Evolutionary conservation across 257 asterid genomes (phyloP).

Genomic region (Cynanchum wilfordii): DNA sequence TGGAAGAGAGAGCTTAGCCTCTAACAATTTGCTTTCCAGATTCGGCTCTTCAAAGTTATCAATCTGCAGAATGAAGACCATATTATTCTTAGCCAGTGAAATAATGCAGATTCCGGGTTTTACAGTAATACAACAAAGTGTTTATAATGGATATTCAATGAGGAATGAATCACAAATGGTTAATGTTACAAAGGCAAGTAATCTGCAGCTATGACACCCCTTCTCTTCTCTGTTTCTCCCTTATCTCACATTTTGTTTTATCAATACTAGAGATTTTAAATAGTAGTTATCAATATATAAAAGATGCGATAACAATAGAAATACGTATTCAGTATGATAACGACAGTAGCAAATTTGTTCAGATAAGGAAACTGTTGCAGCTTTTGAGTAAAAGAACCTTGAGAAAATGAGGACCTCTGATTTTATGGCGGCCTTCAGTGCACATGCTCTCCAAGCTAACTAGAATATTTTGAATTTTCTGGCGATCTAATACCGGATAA

Average conservation of each 20-base stretch:
- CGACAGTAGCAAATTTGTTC: neutral
- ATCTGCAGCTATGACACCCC: neutral
- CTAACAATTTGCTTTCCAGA: conserved; percentile 58
- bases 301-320: neutral
- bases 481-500: conserved; percentile 74
- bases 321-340: neutral
- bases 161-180: neutral
- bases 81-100: neutral
- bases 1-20: conserved; percentile 69
- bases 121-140: neutral
- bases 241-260: neutral
- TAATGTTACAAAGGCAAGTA: neutral
- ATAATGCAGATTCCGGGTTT: neutral
- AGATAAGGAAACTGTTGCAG: neutral
- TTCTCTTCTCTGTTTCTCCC: neutral
- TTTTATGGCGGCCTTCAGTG: conserved; percentile 43
- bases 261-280: neutral
- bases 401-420: conserved; percentile 80
- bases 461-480: conserved; percentile 76
- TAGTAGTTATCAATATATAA: neutral
- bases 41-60: conserved; percentile 61
- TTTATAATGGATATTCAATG: neutral
- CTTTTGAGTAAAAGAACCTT: conserved; percentile 52
- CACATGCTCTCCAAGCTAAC: conserved; percentile 56
- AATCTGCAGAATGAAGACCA: conserved; percentile 43